phyloP scores from a whole-genome alignment of 1,139 yeast genomes.

The Pneumocystis oryctolagi region DNA sequence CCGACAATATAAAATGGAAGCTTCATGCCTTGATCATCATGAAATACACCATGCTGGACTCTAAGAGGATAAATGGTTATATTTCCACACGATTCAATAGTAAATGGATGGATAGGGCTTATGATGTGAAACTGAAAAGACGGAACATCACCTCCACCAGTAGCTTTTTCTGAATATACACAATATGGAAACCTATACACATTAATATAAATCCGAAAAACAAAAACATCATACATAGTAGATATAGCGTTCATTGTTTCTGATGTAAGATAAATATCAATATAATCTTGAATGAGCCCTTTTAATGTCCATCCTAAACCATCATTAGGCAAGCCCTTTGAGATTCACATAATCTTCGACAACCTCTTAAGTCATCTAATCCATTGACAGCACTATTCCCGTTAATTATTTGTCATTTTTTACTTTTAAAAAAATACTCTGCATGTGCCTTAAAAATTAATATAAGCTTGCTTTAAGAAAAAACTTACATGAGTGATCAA shows the following conservation, averaged over 20 bases:
- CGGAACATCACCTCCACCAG: constrained; percentile 14
- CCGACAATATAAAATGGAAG: constrained; percentile 11
- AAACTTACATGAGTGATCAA: constrained; percentile 11
- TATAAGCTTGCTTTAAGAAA: neutral
- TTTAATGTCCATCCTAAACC: constrained; percentile 10
- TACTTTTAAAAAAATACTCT: neutral
- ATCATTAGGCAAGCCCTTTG: neutral
- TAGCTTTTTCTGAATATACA: constrained; percentile 9
- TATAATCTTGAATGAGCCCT: constrained; percentile 7
- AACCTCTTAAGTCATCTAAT: constrained; percentile 12
- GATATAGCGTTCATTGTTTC: constrained; percentile 8
- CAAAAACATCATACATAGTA: neutral
- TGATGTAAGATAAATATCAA: constrained; percentile 7
- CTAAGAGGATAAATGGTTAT: constrained; percentile 9
- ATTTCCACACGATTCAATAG: constrained; percentile 6
- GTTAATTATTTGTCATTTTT: neutral
- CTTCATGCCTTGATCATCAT: constrained; percentile 2
- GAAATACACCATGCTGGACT: constrained; percentile 13
- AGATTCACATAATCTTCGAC: neutral
- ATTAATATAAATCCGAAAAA: neutral
- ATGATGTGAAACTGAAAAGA: constrained; percentile 11
- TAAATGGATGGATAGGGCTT: constrained; percentile 7
- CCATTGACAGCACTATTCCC: constrained; percentile 9
- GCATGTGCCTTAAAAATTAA: neutral
- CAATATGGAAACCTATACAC: constrained; percentile 8